phyloP scores from a whole-genome alignment of 305 asterid genomes.

The Ajuga reptans region DNA sequence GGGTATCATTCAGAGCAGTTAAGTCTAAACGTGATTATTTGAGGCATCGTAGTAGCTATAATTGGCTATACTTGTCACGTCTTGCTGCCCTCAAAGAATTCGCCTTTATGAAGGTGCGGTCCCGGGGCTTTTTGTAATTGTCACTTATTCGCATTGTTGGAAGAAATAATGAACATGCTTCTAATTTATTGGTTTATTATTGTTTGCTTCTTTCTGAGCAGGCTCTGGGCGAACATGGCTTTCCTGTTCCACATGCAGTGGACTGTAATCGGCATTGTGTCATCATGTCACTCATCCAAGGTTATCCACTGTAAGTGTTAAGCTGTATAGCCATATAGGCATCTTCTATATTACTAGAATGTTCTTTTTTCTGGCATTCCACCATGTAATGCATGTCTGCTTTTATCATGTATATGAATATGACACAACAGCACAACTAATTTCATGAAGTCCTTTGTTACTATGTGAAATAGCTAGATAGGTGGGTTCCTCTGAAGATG shows the following conservation, averaged over 20 bases:
- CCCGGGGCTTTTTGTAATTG: neutral
- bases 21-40: constrained; percentile 92
- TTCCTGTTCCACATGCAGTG: constrained; percentile 91
- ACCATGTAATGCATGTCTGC: neutral
- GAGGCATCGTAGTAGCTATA: constrained; percentile 85
- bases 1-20: constrained; percentile 89
- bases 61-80: constrained; percentile 88
- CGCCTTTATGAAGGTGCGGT: constrained; percentile 86
- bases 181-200: neutral
- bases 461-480: neutral
- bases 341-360: neutral
- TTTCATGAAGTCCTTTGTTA: neutral
- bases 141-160: neutral
- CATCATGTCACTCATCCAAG: constrained; percentile 83
- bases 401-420: neutral
- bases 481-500: neutral
- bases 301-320: constrained; percentile 81
- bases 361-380: neutral
- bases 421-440: neutral
- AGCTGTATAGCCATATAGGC: neutral
- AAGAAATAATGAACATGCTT: neutral
- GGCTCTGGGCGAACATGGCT: constrained; percentile 85
- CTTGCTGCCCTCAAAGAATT: constrained; percentile 94
- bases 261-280: constrained; percentile 92
- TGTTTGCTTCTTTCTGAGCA: constrained; percentile 28